Conservation (phyloP, 2,329 filamentous ascomycete genomes). For the Pseudogymnoascus sp. region DNA sequence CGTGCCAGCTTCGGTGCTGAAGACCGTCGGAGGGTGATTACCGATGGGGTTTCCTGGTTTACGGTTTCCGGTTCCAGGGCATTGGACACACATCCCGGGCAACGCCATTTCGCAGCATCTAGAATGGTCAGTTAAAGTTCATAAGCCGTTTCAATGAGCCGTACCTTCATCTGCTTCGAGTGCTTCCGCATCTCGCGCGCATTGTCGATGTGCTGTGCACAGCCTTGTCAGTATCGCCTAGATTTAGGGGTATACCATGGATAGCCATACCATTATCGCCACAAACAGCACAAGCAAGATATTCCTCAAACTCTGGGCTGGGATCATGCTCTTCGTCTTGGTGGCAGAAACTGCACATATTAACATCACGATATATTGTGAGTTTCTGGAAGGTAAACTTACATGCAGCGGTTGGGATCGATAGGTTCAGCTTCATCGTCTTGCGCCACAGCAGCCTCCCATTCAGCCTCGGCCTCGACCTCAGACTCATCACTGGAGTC, state of each 20-base stretch:
- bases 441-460: slow-evolving; percentile 45
- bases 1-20: slow-evolving; percentile 60
- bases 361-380: slow-evolving; percentile 19
- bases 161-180: slow-evolving; percentile 58
- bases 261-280: slow-evolving; percentile 13
- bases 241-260: neutral
- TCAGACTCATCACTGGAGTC: slow-evolving; percentile 45
- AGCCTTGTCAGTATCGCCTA: slow-evolving; percentile 28
- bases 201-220: slow-evolving; percentile 78
- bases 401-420: slow-evolving; percentile 58
- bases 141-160: slow-evolving; percentile 22
- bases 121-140: slow-evolving; percentile 13
- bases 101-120: slow-evolving; percentile 52
- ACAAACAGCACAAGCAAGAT: slow-evolving; percentile 43
- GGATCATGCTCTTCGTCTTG: slow-evolving; percentile 78
- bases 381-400: slow-evolving; percentile 31
- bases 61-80: slow-evolving; percentile 34
- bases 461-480: slow-evolving; percentile 45
- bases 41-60: slow-evolving; percentile 22
- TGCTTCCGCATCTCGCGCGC: slow-evolving; percentile 65
- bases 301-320: slow-evolving; percentile 71
- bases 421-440: slow-evolving; percentile 46
- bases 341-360: slow-evolving; percentile 64
- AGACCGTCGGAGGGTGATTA: slow-evolving; percentile 37
- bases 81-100: slow-evolving; percentile 43